Conservation (phyloP, 192 early-diverging fungal genomes). For the Pilobolus umbonatus region DNA sequence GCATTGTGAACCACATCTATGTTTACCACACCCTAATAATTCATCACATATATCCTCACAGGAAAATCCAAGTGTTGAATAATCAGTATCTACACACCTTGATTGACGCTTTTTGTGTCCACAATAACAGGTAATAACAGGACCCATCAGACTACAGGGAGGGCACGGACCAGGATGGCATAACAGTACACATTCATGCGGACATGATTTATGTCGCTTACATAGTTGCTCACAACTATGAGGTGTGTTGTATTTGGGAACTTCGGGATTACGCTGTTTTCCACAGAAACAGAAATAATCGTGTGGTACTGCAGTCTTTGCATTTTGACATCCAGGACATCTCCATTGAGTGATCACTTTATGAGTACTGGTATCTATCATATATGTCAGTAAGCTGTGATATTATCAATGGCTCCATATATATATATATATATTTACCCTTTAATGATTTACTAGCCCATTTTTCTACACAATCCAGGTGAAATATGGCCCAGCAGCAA, state of each 20-base stretch:
- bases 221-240: slow-evolving; percentile 87
- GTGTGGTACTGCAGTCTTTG: slow-evolving; percentile 55
- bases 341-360: slow-evolving; percentile 55
- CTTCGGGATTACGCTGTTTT: slow-evolving; percentile 65
- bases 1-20: slow-evolving; percentile 60
- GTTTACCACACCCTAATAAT: slow-evolving; percentile 65
- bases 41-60: slow-evolving; percentile 71
- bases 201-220: slow-evolving; percentile 56
- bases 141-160: slow-evolving; percentile 79
- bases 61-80: slow-evolving; percentile 57
- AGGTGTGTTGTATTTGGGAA: slow-evolving; percentile 60
- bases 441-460: slow-evolving; percentile 69
- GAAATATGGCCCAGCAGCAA: slow-evolving; percentile 87
- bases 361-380: slow-evolving; percentile 31
- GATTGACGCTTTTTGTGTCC: slow-evolving; percentile 59
- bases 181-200: slow-evolving; percentile 72
- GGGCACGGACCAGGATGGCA: slow-evolving; percentile 96
- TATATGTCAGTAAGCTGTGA: not conserved
- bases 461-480: slow-evolving; percentile 76
- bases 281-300: slow-evolving; percentile 90
- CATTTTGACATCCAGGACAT: slow-evolving; percentile 90
- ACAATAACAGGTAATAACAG: slow-evolving; percentile 78
- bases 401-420: not conserved
- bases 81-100: slow-evolving; percentile 71
- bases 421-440: slow-evolving; percentile 31